Evolutionary conservation across 2,329 filamentous ascomycete genomes (phyloP).

Genomic region (Neopestalotiopsis clavispora): DNA sequence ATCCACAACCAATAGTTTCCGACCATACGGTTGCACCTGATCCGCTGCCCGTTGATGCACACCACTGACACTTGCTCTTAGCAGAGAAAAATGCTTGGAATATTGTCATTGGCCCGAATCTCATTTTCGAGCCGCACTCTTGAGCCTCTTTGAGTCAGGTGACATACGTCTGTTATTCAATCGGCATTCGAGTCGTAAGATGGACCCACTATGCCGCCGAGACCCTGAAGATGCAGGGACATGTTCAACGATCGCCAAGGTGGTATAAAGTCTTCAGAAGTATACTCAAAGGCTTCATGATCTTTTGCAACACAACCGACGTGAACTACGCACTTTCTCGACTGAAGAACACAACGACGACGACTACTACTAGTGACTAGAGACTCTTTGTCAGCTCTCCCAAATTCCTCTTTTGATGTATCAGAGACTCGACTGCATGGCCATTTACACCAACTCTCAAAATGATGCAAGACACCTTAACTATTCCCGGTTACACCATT

Average conservation of each 20-base stretch:
- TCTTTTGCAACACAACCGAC: not conserved
- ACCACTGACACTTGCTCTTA: not conserved
- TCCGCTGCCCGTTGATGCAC: not conserved
- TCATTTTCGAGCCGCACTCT: not conserved
- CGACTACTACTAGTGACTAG: not conserved
- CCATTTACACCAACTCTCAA: constrained; percentile 25
- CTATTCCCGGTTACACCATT: constrained; percentile 51
- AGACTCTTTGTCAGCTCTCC: constrained; percentile 10
- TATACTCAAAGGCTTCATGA: not conserved
- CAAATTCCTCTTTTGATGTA: not conserved
- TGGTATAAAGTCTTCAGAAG: constrained; percentile 13
- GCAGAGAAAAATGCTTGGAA: not conserved
- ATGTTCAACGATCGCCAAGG: not conserved
- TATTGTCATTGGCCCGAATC: not conserved
- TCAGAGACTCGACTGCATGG: constrained; percentile 17
- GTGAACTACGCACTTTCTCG: not conserved
- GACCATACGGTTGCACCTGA: not conserved
- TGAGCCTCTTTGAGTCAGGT: constrained; percentile 1
- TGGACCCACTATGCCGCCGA: not conserved
- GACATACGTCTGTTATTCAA: not conserved
- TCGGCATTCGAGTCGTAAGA: not conserved
- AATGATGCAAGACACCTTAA: constrained; percentile 48
- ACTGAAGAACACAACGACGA: not conserved
- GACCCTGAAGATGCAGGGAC: not conserved
- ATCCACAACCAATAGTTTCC: not conserved